phyloP scores from a whole-genome alignment of 1,139 yeast genomes.

The Hyphopichia wangnamkhiaoensis region DNA sequence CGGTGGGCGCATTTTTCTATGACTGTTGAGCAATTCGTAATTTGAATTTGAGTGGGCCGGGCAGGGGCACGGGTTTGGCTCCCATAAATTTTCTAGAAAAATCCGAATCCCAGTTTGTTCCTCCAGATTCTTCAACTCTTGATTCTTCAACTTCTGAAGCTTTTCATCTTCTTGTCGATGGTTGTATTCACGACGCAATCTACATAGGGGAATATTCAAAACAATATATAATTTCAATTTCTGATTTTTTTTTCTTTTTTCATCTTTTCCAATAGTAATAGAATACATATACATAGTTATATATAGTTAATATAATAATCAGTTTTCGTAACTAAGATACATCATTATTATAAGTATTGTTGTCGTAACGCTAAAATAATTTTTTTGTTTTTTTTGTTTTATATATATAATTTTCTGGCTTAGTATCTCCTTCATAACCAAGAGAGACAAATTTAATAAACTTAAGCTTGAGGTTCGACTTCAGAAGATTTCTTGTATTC shows the following conservation, averaged over 20 bases:
- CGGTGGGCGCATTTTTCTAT: background rate
- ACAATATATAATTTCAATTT: no score
- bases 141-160: no score
- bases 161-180: background rate
- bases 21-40: no score
- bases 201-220: background rate
- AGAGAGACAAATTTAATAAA: background rate
- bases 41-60: no score
- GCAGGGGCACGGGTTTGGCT: background rate
- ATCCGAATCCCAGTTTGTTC: no score
- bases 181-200: background rate
- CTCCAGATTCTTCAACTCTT: no score
- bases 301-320: background rate
- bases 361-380: background rate
- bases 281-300: no score
- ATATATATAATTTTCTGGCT: background rate
- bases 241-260: no score
- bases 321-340: slow-evolving; percentile 2
- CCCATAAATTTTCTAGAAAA: background rate
- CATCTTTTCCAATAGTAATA: no score
- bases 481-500: slow-evolving; percentile 65
- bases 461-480: slow-evolving; percentile 25
- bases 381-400: background rate
- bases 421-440: background rate
- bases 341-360: background rate